Evolutionary conservation across 2,329 filamentous ascomycete species (phyloP), one percentile per base, ranked within the genome.

Genomic region (Monilinia laxa): DNA sequence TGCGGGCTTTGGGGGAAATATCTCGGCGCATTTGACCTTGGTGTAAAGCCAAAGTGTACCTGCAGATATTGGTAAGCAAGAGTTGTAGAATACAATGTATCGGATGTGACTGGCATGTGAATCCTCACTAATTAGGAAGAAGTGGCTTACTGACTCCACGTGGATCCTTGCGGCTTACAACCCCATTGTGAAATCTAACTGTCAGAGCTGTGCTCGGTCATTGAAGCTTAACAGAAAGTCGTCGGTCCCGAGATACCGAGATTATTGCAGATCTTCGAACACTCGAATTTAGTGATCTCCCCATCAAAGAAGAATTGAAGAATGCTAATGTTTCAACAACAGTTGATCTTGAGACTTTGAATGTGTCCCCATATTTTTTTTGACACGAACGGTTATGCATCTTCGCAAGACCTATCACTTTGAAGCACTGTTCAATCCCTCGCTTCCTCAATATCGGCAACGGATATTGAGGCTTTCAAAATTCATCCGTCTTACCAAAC

Each of bases 141-240:
- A 5, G 25, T 55, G 35, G 51, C 49, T 45, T 45, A 25, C 38
- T 14, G 23, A 38, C 12, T 40, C 45, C 47, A 11, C 18, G 59
- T 62, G 11, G 18, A 62, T 40, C 59, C 59, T 62, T 40, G 59
- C 25, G 47, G n/a, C 35, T 53, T 53, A 28, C 31, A 40, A 25
- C n/a, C 28, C 35, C 35, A 40, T 28, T 14, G 12, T 40, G 28
- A 53, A 47, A 20, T 38, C 35, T 14, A 52, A 53, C 52, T 53
- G n/a, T 42, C 35, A n/a, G 59, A 53, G 31, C 40, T 40, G 11
- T 53, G 11, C n/a, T 25, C 45, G 35, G 20, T 62, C 28, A 16
- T 52, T 38, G 25, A 38, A 63, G 9, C 7, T 35, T 35, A 35
- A 6, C 31, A 35, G 31, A 16, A 42, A 42, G 14, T 28, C 52